Evolutionary conservation across 2,329 filamentous ascomycete genomes (phyloP), one percentile per base, ranked within the genome.

Genomic region (Trichoderma brevicompactum): DNA sequence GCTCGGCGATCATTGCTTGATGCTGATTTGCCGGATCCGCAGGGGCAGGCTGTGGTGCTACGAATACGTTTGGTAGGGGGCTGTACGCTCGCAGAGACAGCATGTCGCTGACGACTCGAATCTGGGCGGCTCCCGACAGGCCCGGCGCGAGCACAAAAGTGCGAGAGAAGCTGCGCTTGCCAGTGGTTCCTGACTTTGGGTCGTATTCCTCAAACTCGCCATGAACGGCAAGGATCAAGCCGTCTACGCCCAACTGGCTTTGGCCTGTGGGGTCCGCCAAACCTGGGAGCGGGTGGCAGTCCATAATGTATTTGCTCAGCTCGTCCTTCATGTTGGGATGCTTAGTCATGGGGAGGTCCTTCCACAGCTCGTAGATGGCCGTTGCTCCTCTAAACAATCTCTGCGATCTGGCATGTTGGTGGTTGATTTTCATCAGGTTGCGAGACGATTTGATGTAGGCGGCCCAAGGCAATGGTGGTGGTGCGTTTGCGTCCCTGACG

Each of bases 181-280:
- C 82, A 49, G 84, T 84, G 50, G 85, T 82, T 54, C 83, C 80
- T 23, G 82, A 84, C 15, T 77, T 77, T 3, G 79, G 75, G 69
- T 91, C 86, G 17, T 89, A 80, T 74, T 97, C 93, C 55, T 94
- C 88, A 67, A 92, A 96, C 72, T 94, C 91, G 68, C 92, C 91
- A 71, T 95, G 91, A n/a, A 94, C 83, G 7, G 85, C 89, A 69
- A 96, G 85, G 56, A 92, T 84, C 69, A 96, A 85, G 7, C 92
- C 92, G 68, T 91, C 90, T 19, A 94, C 91, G 5, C 91, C 92
- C 19, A 80, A 79, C 1, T 79, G 74, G 67, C 83, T 89, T 68
- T 89, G 82, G 1, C 88, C 87, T 12, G 83, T 84, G 2, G 88
- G 88, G 70, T 96, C 92, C 2, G 85, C 84, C 28, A 96, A 82